These are phyloP conservation scores for Annulohypoxylon moriforme DNA, from an alignment of 495 filamentous ascomycete species.

Conservation along the genomic window DNA sequence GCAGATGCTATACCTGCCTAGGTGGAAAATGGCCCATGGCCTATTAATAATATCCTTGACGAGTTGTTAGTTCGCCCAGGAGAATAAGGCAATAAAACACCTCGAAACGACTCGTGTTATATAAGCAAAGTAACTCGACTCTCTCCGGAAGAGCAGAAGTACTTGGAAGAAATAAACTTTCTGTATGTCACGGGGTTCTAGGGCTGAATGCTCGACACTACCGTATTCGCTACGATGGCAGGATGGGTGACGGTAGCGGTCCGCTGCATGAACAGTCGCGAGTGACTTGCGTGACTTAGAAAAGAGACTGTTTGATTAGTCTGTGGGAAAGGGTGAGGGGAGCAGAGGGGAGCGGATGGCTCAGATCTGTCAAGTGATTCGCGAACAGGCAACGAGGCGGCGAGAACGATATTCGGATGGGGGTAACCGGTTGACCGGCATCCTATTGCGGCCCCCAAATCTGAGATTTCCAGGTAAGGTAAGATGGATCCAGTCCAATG, in stretches of 20 bases:
- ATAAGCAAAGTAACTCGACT: conserved; percentile 17
- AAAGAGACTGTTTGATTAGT: conserved; percentile 34
- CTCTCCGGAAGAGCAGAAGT: neutral
- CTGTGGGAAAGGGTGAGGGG: conserved; percentile 16
- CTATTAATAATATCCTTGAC: conserved; percentile 24
- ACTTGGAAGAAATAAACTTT: conserved; percentile 22
- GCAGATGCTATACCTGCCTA: conserved; percentile 34
- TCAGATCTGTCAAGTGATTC: conserved; percentile 42
- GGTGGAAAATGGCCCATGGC: conserved; percentile 28
- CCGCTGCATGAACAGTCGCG: conserved; percentile 35
- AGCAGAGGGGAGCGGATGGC: conserved; percentile 24
- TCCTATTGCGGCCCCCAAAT: conserved; percentile 12
- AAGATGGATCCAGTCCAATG: conserved; percentile 14
- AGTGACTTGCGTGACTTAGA: conserved; percentile 20
- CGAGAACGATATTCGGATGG: conserved; percentile 12
- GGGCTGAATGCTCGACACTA: conserved; percentile 39
- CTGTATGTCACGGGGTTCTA: conserved; percentile 37
- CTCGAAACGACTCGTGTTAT: conserved; percentile 18
- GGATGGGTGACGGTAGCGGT: conserved; percentile 15
- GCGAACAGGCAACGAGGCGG: conserved; percentile 22
- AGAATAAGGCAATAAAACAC: conserved; percentile 13
- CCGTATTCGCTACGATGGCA: conserved; percentile 28
- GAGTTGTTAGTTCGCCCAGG: conserved; percentile 3
- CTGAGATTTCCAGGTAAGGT: neutral
- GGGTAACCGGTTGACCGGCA: conserved; percentile 9